Base-by-base conservation (phyloP, 1,284 basidiomycete species). In the Malassezia obtusa region DNA sequence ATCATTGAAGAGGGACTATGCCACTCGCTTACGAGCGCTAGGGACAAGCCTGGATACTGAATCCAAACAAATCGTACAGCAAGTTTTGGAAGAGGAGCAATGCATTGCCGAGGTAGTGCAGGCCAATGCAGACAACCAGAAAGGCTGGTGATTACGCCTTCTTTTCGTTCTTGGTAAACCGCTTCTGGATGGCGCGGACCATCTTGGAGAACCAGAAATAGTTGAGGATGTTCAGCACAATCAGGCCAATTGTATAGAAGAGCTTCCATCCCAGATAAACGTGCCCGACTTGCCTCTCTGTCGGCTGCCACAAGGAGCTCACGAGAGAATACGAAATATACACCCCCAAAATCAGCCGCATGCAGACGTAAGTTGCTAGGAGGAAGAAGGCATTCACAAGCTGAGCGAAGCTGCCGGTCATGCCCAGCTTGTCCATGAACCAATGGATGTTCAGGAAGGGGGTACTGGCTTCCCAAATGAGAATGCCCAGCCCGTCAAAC, bases 381-480 rank as follows among this genome's bases (percentile, higher is more conserved):
- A 75, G 58, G 53, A 70, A 71, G 43, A 61, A 36, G 28, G 72
- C 73, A 56, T 76, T 76, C 52, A 75, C 55, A 31, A 76, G 60
- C 57, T 76, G 75, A 25, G 54, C 39, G 19, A 52, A 57, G 15
- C 64, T 66, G 0, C 75, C 75, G 0, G 74, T 76, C 59, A 67
- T 67, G 44, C 69, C 64, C 33, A 71, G 62, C 53, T 76, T 76
- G 68, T 76, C 75, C 32, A 74, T 54, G 59, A 74, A 74, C 75
- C 75, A 76, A 58, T 76, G 75, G 17, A 74, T 69, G 62, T 76
- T 74, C 45, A 76, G 71, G 68, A 76, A 76, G 9, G 70, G 68
- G 26, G 71, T 73, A 48, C 65, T 67, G 25, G 67, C 64, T 61
- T 72, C 70, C 70, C 75, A 73, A 22, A 75, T 64, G 38, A 76